Base-by-base conservation (phyloP, 176 grass and related monocot species). In the Ensete glaucum region DNA sequence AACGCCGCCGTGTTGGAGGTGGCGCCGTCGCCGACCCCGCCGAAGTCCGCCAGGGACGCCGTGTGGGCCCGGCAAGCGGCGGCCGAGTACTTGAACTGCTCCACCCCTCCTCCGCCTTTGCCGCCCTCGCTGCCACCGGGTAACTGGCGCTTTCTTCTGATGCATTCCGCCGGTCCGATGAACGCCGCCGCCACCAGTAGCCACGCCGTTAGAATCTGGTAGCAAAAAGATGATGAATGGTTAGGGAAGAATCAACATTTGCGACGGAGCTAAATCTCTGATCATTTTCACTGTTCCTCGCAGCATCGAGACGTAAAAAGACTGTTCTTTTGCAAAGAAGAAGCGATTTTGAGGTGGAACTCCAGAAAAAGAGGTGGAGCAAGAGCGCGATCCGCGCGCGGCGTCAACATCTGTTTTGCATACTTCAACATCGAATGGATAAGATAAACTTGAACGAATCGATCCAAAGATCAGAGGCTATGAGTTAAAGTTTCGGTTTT, bases 1-100 rank as follows among this genome's bases (percentile, higher is more conserved):
- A 99, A 99, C 49, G 90, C 95, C 48, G 77, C 77, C 23, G 95
- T 99, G 84, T 99, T 99, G 25, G 91, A 89, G 8, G 95, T 99
- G 1, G 64, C 65, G 54, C 91, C 88, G 68, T 94, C 91, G 67
- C 88, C 91, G 2, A 94, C 91, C 9, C 86, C 86, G 1, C 91
- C 88, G 71, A 94, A 94, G 48, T 99, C 91, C 69, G 60, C 5
- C 54, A 94, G 73, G 51, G 88, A 93, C 63, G 86, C 83, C 75
- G 87, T 85, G 80, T 94, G 91, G 54, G 79, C 73, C 11, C 91
- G 80, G 88, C 96, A 94, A 27, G 9, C 84, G 19, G 86, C 71
- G 1, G 91, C 87, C 23, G 84, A 17, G 81, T 99, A 95, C 22
- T 81, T 74, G 85, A 88, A 86, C 75, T 76, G 79, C n/a, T 17